phyloP scores from a whole-genome alignment of 1,284 basidiomycete species.

The Pseudozyma pruni region DNA sequence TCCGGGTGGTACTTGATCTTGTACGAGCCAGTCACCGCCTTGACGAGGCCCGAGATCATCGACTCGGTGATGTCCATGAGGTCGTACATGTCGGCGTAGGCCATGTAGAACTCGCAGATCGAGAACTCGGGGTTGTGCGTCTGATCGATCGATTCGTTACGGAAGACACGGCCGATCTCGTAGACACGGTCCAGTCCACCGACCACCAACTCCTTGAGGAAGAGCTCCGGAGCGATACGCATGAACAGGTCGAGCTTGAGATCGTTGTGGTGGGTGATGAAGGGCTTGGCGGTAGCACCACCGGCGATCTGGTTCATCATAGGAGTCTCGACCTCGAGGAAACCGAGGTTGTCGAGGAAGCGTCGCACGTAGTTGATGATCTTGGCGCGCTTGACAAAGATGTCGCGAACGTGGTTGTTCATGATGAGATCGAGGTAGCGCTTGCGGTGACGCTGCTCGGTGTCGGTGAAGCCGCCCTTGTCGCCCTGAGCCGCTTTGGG shows the following conservation, averaged over 20 bases:
- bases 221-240: constrained; percentile 96
- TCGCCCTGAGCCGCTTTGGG: constrained; percentile 69
- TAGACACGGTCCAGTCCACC: constrained; percentile 97
- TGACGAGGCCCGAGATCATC: constrained; percentile 91
- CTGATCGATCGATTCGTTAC: constrained; percentile 98
- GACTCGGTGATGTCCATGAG: constrained; percentile 96
- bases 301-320: constrained; percentile 98
- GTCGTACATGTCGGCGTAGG: constrained; percentile 99
- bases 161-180: constrained; percentile 97
- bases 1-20: constrained; percentile 91
- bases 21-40: constrained; percentile 85
- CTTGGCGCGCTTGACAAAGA: constrained; percentile 83
- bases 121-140: constrained; percentile 75
- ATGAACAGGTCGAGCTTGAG: constrained; percentile 97
- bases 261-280: constrained; percentile 98
- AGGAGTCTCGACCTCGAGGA: constrained; percentile 98
- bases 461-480: constrained; percentile 79
- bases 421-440: constrained; percentile 98
- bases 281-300: constrained; percentile 97
- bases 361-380: constrained; percentile 75
- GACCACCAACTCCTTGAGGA: constrained; percentile 96
- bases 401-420: constrained; percentile 87
- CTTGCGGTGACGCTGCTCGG: constrained; percentile 97
- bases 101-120: constrained; percentile 99
- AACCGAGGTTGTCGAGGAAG: constrained; percentile 90